Conservation (phyloP, 306 rosid species). For the Cucumis sativus region Cucumber_9930_V3 NC_026660.2:21618501-21619000, state of each 20-base stretch:
- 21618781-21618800: background rate
- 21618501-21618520: no score
- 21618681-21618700: background rate
- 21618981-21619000: background rate
- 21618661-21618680: background rate
- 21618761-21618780: background rate
- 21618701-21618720: background rate
- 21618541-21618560: no score
- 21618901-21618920: background rate
- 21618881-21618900: background rate
- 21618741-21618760: background rate
- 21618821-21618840: background rate
- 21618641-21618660: background rate
- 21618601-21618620: background rate
- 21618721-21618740: background rate
- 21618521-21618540: background rate
- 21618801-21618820: background rate
- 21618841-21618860: background rate
- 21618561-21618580: background rate
- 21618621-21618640: background rate
- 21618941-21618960: background rate
- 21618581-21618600: background rate
- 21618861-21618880: background rate
- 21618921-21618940: no score
- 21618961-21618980: background rate